These are phyloP conservation scores for Cudoniella acicularis DNA, from an alignment of 495 filamentous ascomycete species.

Conservation along the genomic window DNA sequence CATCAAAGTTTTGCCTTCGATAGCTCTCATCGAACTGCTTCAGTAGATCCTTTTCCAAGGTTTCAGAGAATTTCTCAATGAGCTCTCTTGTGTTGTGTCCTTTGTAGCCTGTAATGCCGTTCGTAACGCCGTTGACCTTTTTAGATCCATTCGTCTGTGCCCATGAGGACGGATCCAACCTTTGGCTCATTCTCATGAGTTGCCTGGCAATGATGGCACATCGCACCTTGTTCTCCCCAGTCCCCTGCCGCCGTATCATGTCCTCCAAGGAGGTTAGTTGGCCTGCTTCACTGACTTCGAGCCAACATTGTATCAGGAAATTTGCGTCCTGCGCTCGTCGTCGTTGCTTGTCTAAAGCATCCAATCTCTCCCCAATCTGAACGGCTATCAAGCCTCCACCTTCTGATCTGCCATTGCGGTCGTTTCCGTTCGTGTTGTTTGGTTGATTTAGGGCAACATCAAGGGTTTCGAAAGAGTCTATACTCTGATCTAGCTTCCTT, in stretches of 20 bases:
- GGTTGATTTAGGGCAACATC: conserved; percentile 70
- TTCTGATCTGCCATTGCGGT: conserved; percentile 35
- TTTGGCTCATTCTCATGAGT: conserved; percentile 80
- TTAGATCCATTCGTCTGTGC: conserved; percentile 51
- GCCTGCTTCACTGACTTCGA: conserved; percentile 82
- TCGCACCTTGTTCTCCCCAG: conserved; percentile 79
- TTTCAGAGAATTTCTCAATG: conserved; percentile 96
- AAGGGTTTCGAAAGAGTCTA: conserved; percentile 83
- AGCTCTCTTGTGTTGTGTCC: conserved; percentile 75
- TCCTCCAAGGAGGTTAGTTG: conserved; percentile 78
- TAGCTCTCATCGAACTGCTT: conserved; percentile 97
- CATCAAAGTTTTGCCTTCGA: conserved; percentile 86
- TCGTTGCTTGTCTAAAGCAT: conserved; percentile 90
- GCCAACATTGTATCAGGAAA: conserved; percentile 94
- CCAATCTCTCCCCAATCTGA: conserved; percentile 89
- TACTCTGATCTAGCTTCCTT: conserved; percentile 82
- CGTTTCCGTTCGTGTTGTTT: conserved; percentile 25
- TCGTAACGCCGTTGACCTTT: conserved; percentile 53
- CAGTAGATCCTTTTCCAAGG: conserved; percentile 88
- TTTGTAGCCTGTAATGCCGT: conserved; percentile 39
- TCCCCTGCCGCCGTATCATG: conserved; percentile 65
- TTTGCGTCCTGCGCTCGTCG: conserved; percentile 87
- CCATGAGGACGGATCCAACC: conserved; percentile 73
- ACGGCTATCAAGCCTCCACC: conserved; percentile 79
- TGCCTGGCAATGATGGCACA: conserved; percentile 89